Evolutionary conservation across 192 early-diverging fungal genomes (phyloP), one percentile per base, ranked within the genome.

Genomic region (Gonapodya sp.): DNA sequence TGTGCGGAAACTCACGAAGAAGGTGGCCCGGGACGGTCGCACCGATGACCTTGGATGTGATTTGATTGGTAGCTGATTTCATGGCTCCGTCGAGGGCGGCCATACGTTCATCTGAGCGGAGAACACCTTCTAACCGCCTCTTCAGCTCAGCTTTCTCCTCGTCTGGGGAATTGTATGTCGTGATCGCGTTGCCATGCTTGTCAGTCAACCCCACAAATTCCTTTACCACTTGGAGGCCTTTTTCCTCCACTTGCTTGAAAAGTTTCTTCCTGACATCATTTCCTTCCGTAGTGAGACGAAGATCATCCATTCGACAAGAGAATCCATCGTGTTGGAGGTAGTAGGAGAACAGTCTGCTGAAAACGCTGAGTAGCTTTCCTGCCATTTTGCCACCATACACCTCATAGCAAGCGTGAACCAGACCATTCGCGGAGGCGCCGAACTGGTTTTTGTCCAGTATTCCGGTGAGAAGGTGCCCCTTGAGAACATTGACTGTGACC

Each of bases 271-370:
- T 91, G 35, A 87, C 83, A 34, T 83, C 84, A 83, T 99, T 92
- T 35, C 97, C 98, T 83, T 93, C 89, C 2, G 83, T 83, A 31
- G 93, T 98, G 35, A 99, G 87, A 72, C 90, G 86, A 87, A 99
- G 89, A 91, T 99, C 98, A 84, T 98, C 97, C 96, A 99, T 97
- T 80, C 98, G 92, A 87, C 98, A 99, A 73, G 93, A 92, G 84
- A 98, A 99, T 31, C 95, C 98, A 79, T 88, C 91, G 79, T 90
- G 88, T 84, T 98, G 97, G 16, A 95, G 87, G 85, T 95, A 98
- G 35, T 88, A 88, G 18, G 95, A 93, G 86, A 99, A 97, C 78
- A 99, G 84, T 35, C 96, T 93, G 35, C 95, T 92, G 35, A 98
- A 89, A 36, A 95, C 93, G 82, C 94, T 94, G 80, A 99, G 89